A percentile compares a stretch with the other conserved stretches of the same genome.
These are phyloP conservation scores for Botrytis paeoniae DNA, from an alignment of 2,329 filamentous ascomycete genomes.

Conservation along the genomic window DNA sequence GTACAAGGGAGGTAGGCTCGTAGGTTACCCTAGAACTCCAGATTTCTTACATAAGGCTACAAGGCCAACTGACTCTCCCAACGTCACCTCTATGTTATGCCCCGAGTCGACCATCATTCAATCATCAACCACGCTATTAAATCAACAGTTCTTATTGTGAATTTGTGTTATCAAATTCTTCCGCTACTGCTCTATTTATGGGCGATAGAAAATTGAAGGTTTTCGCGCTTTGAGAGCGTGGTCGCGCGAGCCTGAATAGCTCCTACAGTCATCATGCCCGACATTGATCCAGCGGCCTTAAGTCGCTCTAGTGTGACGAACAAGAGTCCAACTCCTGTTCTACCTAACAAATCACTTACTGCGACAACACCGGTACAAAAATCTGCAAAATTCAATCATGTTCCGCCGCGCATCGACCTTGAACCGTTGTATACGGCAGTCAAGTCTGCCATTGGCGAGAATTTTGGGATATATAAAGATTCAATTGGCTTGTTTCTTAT, in stretches of 20 bases:
- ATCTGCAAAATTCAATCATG: slow-evolving; percentile 57
- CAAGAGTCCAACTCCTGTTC: slow-evolving; percentile 56
- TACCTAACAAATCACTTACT: slow-evolving; percentile 58
- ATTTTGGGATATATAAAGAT: slow-evolving; percentile 65
- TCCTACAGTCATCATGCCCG: slow-evolving; percentile 52
- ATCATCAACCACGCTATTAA: slow-evolving; percentile 27
- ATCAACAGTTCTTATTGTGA: slow-evolving; percentile 27
- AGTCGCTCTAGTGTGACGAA: slow-evolving; percentile 52
- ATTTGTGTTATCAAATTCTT: slow-evolving; percentile 28
- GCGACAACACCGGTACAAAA: slow-evolving; percentile 48
- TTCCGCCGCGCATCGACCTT: slow-evolving; percentile 64
- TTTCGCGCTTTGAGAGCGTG: slow-evolving; percentile 33
- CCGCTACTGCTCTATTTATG: slow-evolving; percentile 33
- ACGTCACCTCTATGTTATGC: slow-evolving; percentile 25
- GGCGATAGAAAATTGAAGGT: slow-evolving; percentile 25
- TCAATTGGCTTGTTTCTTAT: slow-evolving; percentile 60
- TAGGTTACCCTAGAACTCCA: slow-evolving; percentile 17
- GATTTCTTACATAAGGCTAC: slow-evolving; percentile 18
- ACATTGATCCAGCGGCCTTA: slow-evolving; percentile 69
- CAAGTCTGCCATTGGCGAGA: slow-evolving; percentile 59
- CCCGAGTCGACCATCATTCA: slow-evolving; percentile 22
- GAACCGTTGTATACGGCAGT: slow-evolving; percentile 62
- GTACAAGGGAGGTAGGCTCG: background rate
- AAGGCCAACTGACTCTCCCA: slow-evolving; percentile 13
- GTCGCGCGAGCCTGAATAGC: slow-evolving; percentile 24